These are phyloP conservation scores for Candida broadrunensis DNA, from an alignment of 805 yeast species.

Conservation along the genomic window DNA sequence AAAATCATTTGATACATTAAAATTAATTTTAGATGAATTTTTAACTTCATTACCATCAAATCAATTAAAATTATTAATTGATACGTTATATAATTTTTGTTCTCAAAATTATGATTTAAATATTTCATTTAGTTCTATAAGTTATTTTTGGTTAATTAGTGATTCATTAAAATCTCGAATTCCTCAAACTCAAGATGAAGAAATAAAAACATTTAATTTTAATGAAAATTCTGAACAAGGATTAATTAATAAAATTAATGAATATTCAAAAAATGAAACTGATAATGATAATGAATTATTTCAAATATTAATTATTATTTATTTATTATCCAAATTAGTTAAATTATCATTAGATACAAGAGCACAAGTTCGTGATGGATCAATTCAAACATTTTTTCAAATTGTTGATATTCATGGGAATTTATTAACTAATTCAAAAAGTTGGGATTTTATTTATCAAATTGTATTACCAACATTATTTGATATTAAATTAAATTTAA, in stretches of 20 bases:
- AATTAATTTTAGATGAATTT: constrained; percentile 83
- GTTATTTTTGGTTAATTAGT: constrained; percentile 89
- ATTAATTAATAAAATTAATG: constrained; percentile 6
- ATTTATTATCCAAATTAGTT: constrained; percentile 60
- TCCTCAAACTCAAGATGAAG: background rate
- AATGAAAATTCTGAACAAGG: constrained; percentile 4
- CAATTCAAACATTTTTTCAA: constrained; percentile 84
- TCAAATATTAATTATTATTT: constrained; percentile 22
- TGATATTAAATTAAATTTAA: constrained; percentile 13
- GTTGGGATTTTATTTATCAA: constrained; percentile 68
- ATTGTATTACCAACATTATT: constrained; percentile 61
- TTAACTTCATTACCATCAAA: constrained; percentile 64
- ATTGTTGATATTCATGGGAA: constrained; percentile 71
- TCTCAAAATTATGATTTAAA: constrained; percentile 72
- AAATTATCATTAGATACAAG: constrained; percentile 62
- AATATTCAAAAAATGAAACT: background rate
- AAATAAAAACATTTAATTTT: background rate
- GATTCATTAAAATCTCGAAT: constrained; percentile 50
- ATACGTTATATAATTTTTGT: constrained; percentile 69
- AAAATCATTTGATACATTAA: constrained; percentile 78
- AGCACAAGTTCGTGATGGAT: constrained; percentile 83
- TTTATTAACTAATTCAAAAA: constrained; percentile 45
- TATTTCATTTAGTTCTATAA: constrained; percentile 85
- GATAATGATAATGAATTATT: constrained; percentile 6
- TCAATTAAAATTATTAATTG: constrained; percentile 65